phyloP scores from a whole-genome alignment of 805 yeast genomes.

The Lipomyces japonicus region DNA sequence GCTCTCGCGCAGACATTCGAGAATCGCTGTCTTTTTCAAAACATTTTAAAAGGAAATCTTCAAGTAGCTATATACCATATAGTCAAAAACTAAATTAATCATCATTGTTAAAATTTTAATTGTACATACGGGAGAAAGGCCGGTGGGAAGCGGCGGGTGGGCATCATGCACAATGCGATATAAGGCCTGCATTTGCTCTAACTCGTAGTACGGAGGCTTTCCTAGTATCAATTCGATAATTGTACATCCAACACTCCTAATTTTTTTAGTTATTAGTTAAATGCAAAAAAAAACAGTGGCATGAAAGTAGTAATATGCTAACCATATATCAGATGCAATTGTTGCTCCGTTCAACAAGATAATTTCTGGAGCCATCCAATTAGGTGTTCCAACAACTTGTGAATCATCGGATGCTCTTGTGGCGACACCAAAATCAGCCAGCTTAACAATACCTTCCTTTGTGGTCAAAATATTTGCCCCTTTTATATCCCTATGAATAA shows the following conservation, averaged over 20 bases:
- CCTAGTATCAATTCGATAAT: slow-evolving; percentile 81
- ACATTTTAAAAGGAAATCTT: slow-evolving; percentile 62
- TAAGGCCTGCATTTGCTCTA: slow-evolving; percentile 71
- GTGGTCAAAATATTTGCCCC: slow-evolving; percentile 69
- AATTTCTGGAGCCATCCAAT: slow-evolving; percentile 99
- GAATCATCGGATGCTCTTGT: slow-evolving; percentile 37
- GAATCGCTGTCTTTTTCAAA: slow-evolving; percentile 64
- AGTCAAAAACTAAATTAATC: neutral
- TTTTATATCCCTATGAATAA: slow-evolving; percentile 73
- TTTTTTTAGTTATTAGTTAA: neutral
- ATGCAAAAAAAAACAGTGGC: neutral
- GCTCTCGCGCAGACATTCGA: slow-evolving; percentile 53
- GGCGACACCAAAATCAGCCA: slow-evolving; percentile 79
- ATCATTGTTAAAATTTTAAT: slow-evolving; percentile 34
- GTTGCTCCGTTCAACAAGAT: slow-evolving; percentile 80
- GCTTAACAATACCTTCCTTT: slow-evolving; percentile 58
- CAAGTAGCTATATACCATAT: slow-evolving; percentile 30
- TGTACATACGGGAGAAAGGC: slow-evolving; percentile 38
- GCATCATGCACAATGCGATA: slow-evolving; percentile 80
- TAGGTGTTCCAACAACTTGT: slow-evolving; percentile 73
- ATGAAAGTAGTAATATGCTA: too few species aligned
- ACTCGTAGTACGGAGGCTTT: slow-evolving; percentile 78
- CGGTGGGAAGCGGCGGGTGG: slow-evolving; percentile 62
- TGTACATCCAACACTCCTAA: slow-evolving; percentile 86
- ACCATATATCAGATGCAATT: slow-evolving; percentile 69